A percentile compares a stretch with the other conserved stretches of the same genome.
Conservation (phyloP, 805 yeast species). For the Metschnikowia lachancei region DNA sequence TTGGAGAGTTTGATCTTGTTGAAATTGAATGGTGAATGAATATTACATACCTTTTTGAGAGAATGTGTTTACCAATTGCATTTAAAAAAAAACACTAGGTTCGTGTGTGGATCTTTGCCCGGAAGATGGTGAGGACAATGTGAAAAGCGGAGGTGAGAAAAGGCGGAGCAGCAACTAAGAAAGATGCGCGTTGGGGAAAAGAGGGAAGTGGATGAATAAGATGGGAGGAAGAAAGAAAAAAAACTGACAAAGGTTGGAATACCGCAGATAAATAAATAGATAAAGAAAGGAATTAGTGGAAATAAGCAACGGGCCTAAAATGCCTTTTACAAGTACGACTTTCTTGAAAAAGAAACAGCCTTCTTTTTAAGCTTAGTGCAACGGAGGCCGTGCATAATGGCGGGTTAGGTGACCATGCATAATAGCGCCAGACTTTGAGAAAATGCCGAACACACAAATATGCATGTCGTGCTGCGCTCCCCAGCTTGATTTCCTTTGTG, state of each 20-base stretch:
- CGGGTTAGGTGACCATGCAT: conserved; percentile 11
- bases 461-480: conserved; percentile 12
- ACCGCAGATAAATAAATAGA: not conserved
- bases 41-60: conserved; percentile 1
- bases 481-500: not conserved
- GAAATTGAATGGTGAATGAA: not conserved
- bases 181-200: not conserved
- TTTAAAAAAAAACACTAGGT: not conserved
- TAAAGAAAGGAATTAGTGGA: not conserved
- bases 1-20: no score
- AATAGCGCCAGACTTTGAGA: conserved; percentile 10
- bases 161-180: conserved; percentile 6
- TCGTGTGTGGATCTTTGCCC: not conserved
- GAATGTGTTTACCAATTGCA: not conserved
- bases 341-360: not conserved
- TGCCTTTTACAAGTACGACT: not conserved
- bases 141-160: not conserved
- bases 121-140: not conserved
- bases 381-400: conserved; percentile 10
- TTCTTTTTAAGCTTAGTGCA: conserved; percentile 4
- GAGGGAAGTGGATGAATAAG: not conserved
- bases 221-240: not conserved
- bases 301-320: conserved; percentile 1
- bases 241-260: not conserved
- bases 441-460: not conserved